Base-by-base conservation (phyloP, 2,329 filamentous ascomycete species). In the Diplodia corticola region DNA sequence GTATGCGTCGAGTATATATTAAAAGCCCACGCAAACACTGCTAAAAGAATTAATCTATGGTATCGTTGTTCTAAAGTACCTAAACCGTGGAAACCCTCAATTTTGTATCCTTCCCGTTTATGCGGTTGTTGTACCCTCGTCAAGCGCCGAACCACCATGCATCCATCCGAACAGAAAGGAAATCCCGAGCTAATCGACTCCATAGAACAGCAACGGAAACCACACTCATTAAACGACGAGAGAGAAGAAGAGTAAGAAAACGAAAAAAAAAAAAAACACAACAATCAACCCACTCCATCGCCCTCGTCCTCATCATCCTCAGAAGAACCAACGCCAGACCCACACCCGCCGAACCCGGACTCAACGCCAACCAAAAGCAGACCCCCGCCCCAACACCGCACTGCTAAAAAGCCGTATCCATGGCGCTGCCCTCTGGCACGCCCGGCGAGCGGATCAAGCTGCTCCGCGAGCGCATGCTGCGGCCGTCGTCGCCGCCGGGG, bases 401-500 rank as follows among this genome's bases (percentile, higher is more conserved):
- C 12, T 6, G n/a, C 50, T 55, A 64, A 54, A 64, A 64, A 65
- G 50, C 46, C 44, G 50, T 48, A 20, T 59, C 63, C 40, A 65
- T 63, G 1, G 33, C 46, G 9, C 28, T 51, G 7, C 60, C 48
- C 30, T 63, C 60, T 1, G 53, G 53, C 53, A 57, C 40, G 7
- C 40, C 40, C 9, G 40, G 40, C 40, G 37, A 4, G 24, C 54
- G 22, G 7, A 55, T 48, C 55, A 50, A 33, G 24, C 64, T 60
- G 20, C 64, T 61, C 17, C 54, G 17, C 9, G 26, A 35, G 7
- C 44, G 37, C 51, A 40, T 6, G 20, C 64, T 61, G 22, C 55
- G 17, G 22, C 20, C 48, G 9, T 24, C n/a, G 7, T 24, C 48
- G 5, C 12, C 15, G 10, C 22, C 26, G 15, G n/a, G n/a, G n/a